Conservation (phyloP, 225 moss, liverwort and hornwort genomes). For the Physcomitrium patens region DNA sequence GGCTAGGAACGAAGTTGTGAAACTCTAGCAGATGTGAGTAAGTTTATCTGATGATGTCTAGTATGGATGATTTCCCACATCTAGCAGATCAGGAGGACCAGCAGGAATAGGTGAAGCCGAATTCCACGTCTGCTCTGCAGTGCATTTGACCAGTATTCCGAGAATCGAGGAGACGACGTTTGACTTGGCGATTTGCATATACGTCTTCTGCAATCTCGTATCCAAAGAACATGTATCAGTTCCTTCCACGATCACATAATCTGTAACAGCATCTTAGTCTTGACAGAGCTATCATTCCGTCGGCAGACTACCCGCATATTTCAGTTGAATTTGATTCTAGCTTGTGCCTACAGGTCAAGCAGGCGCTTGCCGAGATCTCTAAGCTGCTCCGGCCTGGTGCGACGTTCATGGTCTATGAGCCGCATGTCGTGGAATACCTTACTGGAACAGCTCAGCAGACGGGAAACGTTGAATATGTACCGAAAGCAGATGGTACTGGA, state of each 20-base stretch:
- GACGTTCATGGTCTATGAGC: constrained; percentile 38
- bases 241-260: no score
- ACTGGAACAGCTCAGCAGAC: background rate
- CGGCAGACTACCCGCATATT: no score
- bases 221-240: constrained; percentile 31
- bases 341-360: constrained; percentile 31
- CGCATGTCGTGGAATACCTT: constrained; percentile 37
- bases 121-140: constrained; percentile 35
- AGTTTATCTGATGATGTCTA: no score
- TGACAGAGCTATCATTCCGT: no score
- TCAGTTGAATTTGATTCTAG: background rate
- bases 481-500: constrained; percentile 36
- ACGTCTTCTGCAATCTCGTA: constrained; percentile 46
- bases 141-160: constrained; percentile 30
- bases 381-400: constrained; percentile 40
- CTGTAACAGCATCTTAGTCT: no score
- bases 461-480: constrained; percentile 31
- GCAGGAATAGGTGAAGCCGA: constrained; percentile 26
- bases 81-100: constrained; percentile 18
- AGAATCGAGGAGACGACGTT: constrained; percentile 32
- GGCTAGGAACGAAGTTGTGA: no score
- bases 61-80: background rate
- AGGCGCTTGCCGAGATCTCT: constrained; percentile 26
- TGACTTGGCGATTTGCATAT: constrained; percentile 44
- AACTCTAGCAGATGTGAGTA: no score